Percentiles rank a stretch among this genome's conserved stretches.
Conservation (phyloP, 371 early-diverging fungal genomes). For the Mortierella polycephala region DNA sequence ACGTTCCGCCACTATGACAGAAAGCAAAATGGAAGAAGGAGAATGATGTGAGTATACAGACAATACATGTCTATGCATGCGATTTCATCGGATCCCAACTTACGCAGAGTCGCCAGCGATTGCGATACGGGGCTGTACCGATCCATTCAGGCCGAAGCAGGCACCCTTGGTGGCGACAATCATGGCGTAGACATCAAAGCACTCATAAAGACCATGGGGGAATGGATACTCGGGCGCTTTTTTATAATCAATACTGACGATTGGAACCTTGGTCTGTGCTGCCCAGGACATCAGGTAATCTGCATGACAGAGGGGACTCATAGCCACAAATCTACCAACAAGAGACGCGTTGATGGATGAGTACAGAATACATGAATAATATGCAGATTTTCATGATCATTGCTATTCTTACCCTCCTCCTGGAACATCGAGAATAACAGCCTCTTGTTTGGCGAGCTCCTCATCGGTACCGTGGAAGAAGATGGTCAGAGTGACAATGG, state of each 20-base stretch:
- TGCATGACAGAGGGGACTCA: conserved; percentile 83
- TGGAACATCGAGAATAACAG: conserved; percentile 80
- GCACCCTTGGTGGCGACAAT: conserved; percentile 75
- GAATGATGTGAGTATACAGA: background rate
- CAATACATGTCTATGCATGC: too few relatives aligned
- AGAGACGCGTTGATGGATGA: background rate
- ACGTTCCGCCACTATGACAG: conserved; percentile 60
- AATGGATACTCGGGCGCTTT: conserved; percentile 97
- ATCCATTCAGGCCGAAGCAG: conserved; percentile 75
- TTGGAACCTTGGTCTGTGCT: conserved; percentile 68
- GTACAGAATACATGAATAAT: background rate
- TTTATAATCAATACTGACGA: conserved; percentile 90
- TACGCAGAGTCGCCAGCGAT: conserved; percentile 96
- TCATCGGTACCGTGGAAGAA: conserved; percentile 55
- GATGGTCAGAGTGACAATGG: conserved; percentile 36
- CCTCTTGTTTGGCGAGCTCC: conserved; percentile 44
- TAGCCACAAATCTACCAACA: conserved; percentile 65
- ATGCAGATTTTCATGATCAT: background rate
- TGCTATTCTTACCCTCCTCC: conserved; percentile 76
- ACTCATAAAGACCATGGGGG: conserved; percentile 92
- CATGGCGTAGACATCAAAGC: conserved; percentile 87
- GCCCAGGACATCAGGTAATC: conserved; percentile 79
- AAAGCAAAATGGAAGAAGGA: conserved; percentile 62
- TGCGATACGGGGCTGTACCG: conserved; percentile 66
- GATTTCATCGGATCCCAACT: conserved; percentile 62